These are phyloP conservation scores for Rhizopus sp. DNA, from an alignment of 371 early-diverging fungal species.

Conservation along the genomic window DNA sequence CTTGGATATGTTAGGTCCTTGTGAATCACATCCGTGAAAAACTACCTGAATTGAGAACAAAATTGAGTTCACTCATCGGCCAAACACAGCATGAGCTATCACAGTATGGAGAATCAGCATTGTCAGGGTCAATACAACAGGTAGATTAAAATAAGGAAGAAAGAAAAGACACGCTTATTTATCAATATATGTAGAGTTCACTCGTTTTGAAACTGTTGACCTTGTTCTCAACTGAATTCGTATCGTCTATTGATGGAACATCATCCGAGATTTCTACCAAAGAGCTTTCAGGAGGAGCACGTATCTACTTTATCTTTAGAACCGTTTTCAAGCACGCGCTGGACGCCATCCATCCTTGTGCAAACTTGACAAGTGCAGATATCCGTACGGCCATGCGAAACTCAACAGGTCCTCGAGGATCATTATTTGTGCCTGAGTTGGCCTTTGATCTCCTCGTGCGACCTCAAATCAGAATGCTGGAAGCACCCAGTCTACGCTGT, in stretches of 20 bases:
- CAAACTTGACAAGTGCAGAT: slow-evolving; percentile 77
- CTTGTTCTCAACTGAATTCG: slow-evolving; percentile 80
- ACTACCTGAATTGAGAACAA: slow-evolving; percentile 80
- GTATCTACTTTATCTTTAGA: slow-evolving; percentile 91
- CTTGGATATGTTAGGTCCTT: slow-evolving; percentile 51
- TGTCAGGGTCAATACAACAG: slow-evolving; percentile 59
- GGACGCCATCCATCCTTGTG: slow-evolving; percentile 74
- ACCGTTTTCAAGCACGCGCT: slow-evolving; percentile 80
- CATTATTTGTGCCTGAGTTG: slow-evolving; percentile 89
- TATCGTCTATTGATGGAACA: slow-evolving; percentile 81
- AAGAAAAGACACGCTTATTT: not conserved
- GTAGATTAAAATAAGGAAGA: slow-evolving; percentile 31
- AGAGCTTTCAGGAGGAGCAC: slow-evolving; percentile 90
- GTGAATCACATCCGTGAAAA: slow-evolving; percentile 82
- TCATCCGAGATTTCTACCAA: slow-evolving; percentile 84
- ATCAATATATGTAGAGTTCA: slow-evolving; percentile 49
- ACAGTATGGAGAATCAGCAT: slow-evolving; percentile 71
- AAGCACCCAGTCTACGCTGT: slow-evolving; percentile 82
- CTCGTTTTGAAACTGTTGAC: slow-evolving; percentile 79
- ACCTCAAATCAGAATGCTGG: slow-evolving; percentile 78
- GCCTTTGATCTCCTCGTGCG: slow-evolving; percentile 89
- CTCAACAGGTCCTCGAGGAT: slow-evolving; percentile 84
- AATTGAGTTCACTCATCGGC: slow-evolving; percentile 74
- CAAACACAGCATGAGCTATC: slow-evolving; percentile 80
- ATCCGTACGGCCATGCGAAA: slow-evolving; percentile 92